Evolutionary conservation across 352 stramenopile species (phyloP).

Genomic region (Pythium pyrilobum): DNA sequence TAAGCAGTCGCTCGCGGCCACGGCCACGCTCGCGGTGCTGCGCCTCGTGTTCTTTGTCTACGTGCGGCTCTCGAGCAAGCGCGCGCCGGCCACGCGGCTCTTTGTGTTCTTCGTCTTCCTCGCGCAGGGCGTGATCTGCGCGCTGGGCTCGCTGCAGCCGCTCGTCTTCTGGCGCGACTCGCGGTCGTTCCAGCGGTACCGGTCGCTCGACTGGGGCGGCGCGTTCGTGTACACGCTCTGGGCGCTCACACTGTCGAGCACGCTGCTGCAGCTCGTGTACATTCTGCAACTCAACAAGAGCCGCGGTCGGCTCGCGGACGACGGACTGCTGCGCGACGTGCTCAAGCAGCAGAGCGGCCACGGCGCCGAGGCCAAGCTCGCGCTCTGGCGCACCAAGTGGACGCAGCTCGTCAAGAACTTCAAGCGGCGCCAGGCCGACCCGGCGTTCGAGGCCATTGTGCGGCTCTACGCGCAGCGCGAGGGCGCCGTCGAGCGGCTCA

Average conservation of each 20-base stretch:
- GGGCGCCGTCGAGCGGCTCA: slow-evolving; percentile 48
- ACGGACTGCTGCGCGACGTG: slow-evolving; percentile 58
- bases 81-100: slow-evolving; percentile 56
- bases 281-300: slow-evolving; percentile 76
- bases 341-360: slow-evolving; percentile 25
- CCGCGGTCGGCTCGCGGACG: slow-evolving; percentile 52
- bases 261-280: slow-evolving; percentile 62
- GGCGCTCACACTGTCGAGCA: slow-evolving; percentile 39
- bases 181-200: slow-evolving; percentile 42
- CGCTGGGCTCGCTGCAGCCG: slow-evolving; percentile 53
- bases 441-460: slow-evolving; percentile 79
- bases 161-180: slow-evolving; percentile 56
- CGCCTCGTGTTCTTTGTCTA: slow-evolving; percentile 61
- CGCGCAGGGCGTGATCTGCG: slow-evolving; percentile 33
- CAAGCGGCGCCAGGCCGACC: slow-evolving; percentile 48
- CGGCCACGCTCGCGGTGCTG: slow-evolving; percentile 42
- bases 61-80: slow-evolving; percentile 66
- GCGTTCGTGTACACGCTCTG: slow-evolving; percentile 57
- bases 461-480: slow-evolving; percentile 80
- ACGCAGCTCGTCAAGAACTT: slow-evolving; percentile 67
- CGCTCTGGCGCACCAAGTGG: slow-evolving; percentile 70
- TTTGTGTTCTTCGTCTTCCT: slow-evolving; percentile 82
- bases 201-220: slow-evolving; percentile 35
- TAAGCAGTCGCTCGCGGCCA: slow-evolving; percentile 60
- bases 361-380: slow-evolving; percentile 39